Evolutionary conservation across 2,329 filamentous ascomycete species (phyloP), one percentile per base, ranked within the genome.

Genomic region (Cadophora sp.): DNA sequence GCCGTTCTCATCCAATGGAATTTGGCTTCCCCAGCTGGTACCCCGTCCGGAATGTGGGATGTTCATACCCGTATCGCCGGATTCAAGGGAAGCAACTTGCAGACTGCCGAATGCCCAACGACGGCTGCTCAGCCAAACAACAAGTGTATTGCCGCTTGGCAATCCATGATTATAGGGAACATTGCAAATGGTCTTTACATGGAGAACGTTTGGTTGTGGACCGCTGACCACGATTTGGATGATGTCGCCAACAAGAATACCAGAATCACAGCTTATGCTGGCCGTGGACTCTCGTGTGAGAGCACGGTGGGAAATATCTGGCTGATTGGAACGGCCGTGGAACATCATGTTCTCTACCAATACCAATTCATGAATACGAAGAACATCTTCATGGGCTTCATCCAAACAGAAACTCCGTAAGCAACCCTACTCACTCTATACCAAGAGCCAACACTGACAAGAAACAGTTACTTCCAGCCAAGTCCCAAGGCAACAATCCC

Each of bases 1-100:
- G 89, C 88, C 0, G 82, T 89, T 2, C 78, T 92, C 7, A 84
- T 91, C 82, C 81, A 92, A 72, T 91, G 86, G 83, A 92, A 92
- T 74, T 79, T 91, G 1, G 80, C 76, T 7, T 79, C 77, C 43
- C 59, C 59, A 51, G 81, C 81, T 11, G 79, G 80, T 3, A 92
- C 91, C 55, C 86, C 88, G 1, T 79, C 77, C 0, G 86, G 83
- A 4, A 81, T 89, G 72, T 88, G 85, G 85, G 84, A 76, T 61
- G 73, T 75, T 4, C 77, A 78, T 59, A 71, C 74, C 13, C 71
- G 77, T 16, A 73, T 79, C 30, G 78, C 80, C 24, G 85, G 85
- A 4, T 85, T 84, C 63, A 77, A 79, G 3, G 85, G 84, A 9
- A 84, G 83, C 1, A 71, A 81, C 33, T 76, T 85, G 27, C 74